Percentiles rank a stretch among this genome's conserved stretches.
Conservation (phyloP, 2,329 filamentous ascomycete genomes). For the Ilyonectria mors-panacis region DNA sequence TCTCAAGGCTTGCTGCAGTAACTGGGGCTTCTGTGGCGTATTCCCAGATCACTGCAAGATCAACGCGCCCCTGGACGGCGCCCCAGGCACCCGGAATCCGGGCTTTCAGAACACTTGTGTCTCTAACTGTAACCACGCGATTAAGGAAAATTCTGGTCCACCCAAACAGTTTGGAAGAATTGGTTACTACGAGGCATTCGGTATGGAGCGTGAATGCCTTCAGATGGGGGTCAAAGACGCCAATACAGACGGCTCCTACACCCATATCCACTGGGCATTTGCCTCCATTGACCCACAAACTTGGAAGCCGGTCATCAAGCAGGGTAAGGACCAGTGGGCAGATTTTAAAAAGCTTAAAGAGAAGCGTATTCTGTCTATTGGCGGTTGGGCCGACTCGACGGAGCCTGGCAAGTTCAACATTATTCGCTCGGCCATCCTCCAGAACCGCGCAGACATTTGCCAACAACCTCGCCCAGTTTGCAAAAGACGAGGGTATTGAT, state of each 20-base stretch:
- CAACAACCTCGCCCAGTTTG: slow-evolving; percentile 54
- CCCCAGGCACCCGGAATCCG: slow-evolving; percentile 11
- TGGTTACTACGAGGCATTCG: background rate
- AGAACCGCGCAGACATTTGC: slow-evolving; percentile 54
- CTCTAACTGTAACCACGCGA: slow-evolving; percentile 10
- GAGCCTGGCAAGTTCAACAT: slow-evolving; percentile 40
- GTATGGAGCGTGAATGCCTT: background rate
- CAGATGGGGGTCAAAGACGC: slow-evolving; percentile 27
- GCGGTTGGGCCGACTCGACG: slow-evolving; percentile 49
- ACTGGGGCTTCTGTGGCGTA: slow-evolving; percentile 24
- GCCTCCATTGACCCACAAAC: slow-evolving; percentile 44
- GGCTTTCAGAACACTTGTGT: slow-evolving; percentile 21
- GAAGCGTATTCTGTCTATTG: slow-evolving; percentile 50
- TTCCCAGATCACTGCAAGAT: slow-evolving; percentile 12
- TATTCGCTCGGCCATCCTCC: slow-evolving; percentile 41
- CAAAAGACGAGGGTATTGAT: slow-evolving; percentile 54
- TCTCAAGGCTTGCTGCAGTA: slow-evolving; percentile 24
- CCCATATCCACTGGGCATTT: slow-evolving; percentile 50
- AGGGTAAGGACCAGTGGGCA: slow-evolving; percentile 43
- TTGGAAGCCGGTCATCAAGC: slow-evolving; percentile 34
- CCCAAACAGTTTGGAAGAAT: background rate
- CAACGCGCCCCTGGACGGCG: slow-evolving; percentile 1
- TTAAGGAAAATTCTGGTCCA: background rate
- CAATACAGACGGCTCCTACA: slow-evolving; percentile 38
- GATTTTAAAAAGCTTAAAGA: slow-evolving; percentile 40